phyloP scores from a whole-genome alignment of 805 yeast genomes.

The Ogataea allantospora region DNA sequence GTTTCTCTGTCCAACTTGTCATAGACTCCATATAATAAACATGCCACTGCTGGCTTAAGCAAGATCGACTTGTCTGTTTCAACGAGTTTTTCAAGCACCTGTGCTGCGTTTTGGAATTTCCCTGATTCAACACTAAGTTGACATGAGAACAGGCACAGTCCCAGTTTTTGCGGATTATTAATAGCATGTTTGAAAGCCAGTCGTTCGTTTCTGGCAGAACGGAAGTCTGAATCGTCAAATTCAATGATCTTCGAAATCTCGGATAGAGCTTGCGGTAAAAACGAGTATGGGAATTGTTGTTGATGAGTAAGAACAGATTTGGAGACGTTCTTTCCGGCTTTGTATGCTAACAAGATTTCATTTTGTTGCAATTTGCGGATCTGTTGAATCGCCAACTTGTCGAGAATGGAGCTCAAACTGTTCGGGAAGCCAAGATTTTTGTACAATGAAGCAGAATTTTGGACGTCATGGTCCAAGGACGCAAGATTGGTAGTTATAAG shows the following conservation, averaged over 20 bases:
- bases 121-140: conserved; percentile 34
- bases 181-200: conserved; percentile 36
- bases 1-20: conserved; percentile 42
- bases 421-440: conserved; percentile 32
- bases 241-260: conserved; percentile 22
- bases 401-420: conserved; percentile 26
- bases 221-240: conserved; percentile 16
- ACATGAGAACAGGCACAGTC: conserved; percentile 34
- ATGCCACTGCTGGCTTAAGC: conserved; percentile 47
- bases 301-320: conserved; percentile 20
- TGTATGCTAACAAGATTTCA: conserved; percentile 41
- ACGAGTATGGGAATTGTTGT: conserved; percentile 25
- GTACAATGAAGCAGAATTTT: conserved; percentile 29
- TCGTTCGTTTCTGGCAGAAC: conserved; percentile 28
- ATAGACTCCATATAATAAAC: conserved; percentile 48
- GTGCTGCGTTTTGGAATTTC: conserved; percentile 35
- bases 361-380: conserved; percentile 41
- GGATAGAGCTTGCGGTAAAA: conserved; percentile 27
- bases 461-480: conserved; percentile 24
- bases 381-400: conserved; percentile 41
- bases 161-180: conserved; percentile 29
- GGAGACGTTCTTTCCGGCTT: conserved; percentile 35
- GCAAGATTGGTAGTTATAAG: conserved; percentile 45
- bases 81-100: conserved; percentile 36
- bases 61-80: conserved; percentile 9